Percentiles rank a stretch among this genome's conserved stretches.
These are phyloP conservation scores for Ophiocordyceps australis DNA, from an alignment of 2,329 filamentous ascomycete species.

Conservation along the genomic window DNA sequence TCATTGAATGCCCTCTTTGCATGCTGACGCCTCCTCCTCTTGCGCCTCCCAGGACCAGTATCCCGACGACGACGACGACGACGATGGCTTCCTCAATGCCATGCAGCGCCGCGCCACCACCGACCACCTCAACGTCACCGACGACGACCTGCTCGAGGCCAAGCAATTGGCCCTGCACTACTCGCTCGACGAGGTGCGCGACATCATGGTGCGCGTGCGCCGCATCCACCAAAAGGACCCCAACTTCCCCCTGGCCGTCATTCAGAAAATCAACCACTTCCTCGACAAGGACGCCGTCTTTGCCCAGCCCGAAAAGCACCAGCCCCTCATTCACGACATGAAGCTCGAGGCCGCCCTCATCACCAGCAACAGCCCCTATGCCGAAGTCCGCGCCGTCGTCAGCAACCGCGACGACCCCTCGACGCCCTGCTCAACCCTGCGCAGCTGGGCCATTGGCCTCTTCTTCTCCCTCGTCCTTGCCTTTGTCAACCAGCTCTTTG, in stretches of 20 bases:
- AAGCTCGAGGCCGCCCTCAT: constrained; percentile 35
- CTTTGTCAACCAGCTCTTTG: constrained; percentile 39
- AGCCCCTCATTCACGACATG: constrained; percentile 31
- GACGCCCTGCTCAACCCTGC: constrained; percentile 32
- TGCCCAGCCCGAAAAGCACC: constrained; percentile 24
- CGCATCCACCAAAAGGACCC: constrained; percentile 22
- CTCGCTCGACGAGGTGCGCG: constrained; percentile 21
- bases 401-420: constrained; percentile 33
- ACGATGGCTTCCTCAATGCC: constrained; percentile 12
- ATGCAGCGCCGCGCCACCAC: constrained; percentile 12
- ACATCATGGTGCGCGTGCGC: constrained; percentile 21
- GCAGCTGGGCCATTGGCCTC: constrained; percentile 34
- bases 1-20: too few species aligned
- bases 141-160: constrained; percentile 25
- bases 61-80: constrained; percentile 20
- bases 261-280: constrained; percentile 21
- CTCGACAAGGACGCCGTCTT: constrained; percentile 25
- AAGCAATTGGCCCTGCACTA: constrained; percentile 22
- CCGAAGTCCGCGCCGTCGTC: constrained; percentile 36
- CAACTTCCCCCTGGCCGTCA: constrained; percentile 20
- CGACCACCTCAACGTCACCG: constrained; percentile 24
- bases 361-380: constrained; percentile 36
- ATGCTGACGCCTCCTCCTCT: too few species aligned
- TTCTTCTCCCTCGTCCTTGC: constrained; percentile 28
- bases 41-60: too few species aligned